phyloP scores from a whole-genome alignment of 768 basidiomycete species.

The Dioszegia crocea region DNA sequence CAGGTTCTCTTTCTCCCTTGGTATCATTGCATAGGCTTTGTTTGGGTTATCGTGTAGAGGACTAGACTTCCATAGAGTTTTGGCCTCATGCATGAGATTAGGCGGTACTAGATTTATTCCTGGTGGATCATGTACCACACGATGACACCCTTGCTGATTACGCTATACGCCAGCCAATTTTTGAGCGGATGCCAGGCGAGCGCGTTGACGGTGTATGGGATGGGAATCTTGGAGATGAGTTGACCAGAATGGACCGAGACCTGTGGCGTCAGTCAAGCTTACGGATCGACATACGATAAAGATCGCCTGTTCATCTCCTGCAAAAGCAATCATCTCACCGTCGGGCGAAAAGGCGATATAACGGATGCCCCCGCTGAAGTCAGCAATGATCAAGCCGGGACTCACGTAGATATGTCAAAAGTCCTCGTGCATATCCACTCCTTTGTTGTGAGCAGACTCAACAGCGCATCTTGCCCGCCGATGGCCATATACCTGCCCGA shows the following conservation, averaged over 20 bases:
- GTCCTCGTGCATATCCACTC: constrained; percentile 42
- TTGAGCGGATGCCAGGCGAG: constrained; percentile 33
- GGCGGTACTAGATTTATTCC: constrained; percentile 15
- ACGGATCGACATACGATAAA: constrained; percentile 22
- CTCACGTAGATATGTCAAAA: constrained; percentile 40
- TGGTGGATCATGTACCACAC: constrained; percentile 35
- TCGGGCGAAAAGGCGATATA: constrained; percentile 40
- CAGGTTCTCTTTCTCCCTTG: not conserved
- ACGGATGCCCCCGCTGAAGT: constrained; percentile 30
- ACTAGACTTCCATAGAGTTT: not conserved
- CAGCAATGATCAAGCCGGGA: too few species aligned
- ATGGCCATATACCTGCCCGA: constrained; percentile 34
- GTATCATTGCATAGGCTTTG: constrained; percentile 11
- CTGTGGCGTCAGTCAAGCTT: constrained; percentile 12
- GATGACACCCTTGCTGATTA: constrained; percentile 23
- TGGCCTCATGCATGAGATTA: constrained; percentile 2
- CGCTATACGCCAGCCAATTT: constrained; percentile 36
- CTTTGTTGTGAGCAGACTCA: constrained; percentile 34
- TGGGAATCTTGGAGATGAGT: constrained; percentile 26
- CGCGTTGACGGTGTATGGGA: constrained; percentile 25
- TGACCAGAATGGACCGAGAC: constrained; percentile 30
- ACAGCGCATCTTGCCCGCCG: constrained; percentile 42
- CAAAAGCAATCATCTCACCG: constrained; percentile 40
- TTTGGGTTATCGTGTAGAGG: constrained; percentile 2
- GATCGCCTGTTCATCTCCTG: constrained; percentile 36